Evolutionary conservation across 2,329 filamentous ascomycete species (phyloP), one percentile per base, ranked within the genome.

Genomic region (Penicillium oxalicum): DNA sequence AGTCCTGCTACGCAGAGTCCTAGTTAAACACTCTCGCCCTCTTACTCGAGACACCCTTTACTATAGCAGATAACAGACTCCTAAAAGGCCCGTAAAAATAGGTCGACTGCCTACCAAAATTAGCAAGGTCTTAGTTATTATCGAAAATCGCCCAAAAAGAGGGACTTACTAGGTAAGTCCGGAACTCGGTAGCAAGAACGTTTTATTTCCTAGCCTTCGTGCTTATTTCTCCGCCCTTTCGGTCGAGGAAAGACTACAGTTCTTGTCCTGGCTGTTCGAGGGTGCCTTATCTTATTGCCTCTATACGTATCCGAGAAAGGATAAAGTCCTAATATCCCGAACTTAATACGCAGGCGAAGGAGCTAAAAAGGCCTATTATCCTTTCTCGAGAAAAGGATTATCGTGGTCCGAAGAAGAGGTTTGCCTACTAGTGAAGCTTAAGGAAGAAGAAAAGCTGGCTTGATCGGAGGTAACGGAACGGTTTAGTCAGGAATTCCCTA

Each of bases 241-340:
- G n/a, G 36, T 40, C 26, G 29, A 52, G 35, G 46, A 49, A 12
- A 43, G 46, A 41, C 47, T 52, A 12, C 11, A 52, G 40, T 52
- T 52, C 32, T 44, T 52, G 36, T 52, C 46, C 26, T 52, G 26
- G 46, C 28, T 52, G 24, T 52, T 52, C 40, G 24, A 49, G 46
- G 43, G 43, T 44, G 29, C 46, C 18, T 35, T 52, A 24, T 44
- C 40, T 33, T 32, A 45, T 9, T 52, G 24, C 44, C 0, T 49
- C 18, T 32, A 34, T 49, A 37, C n/a, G 8, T 26, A 18, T n/a
- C 34, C 40, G 38, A 40, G 25, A 34, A n/a, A 34, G 9, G 33
- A 34, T 11, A n/a, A n/a, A 34, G 3, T 34, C 33, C n/a, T n/a
- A n/a, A 34, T 7, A 4, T 34, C 6, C 9, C n/a, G 9, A 34